Evolutionary conservation across 2,329 filamentous ascomycete species (phyloP).

Genomic region (Penicillium crustosum): DNA sequence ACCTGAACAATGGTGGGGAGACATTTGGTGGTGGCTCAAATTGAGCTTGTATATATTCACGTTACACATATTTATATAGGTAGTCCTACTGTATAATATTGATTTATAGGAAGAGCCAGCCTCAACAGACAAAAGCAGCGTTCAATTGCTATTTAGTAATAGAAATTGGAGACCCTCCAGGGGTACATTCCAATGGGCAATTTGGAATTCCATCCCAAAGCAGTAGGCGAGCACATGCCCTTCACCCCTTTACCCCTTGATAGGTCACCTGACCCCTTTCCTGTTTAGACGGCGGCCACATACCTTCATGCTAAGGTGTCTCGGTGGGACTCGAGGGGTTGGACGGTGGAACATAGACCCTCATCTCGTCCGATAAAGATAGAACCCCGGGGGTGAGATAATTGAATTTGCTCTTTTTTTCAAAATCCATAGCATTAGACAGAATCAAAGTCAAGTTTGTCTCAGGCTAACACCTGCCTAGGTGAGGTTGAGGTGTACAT

Average conservation of each 20-base stretch:
- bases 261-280: neutral
- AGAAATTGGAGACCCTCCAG: neutral
- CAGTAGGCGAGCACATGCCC: neutral
- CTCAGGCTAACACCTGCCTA: too few species aligned
- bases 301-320: neutral
- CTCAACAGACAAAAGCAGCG: neutral
- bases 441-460: accelerated
- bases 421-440: too few species aligned
- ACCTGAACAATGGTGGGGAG: constrained; percentile 26
- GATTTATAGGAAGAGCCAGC: neutral
- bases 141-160: neutral
- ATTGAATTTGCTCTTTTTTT: too few species aligned
- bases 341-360: too few species aligned
- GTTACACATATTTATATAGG: neutral
- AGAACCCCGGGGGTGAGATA: too few species aligned
- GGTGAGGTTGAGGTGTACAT: neutral
- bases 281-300: neutral
- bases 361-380: too few species aligned
- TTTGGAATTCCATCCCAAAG: neutral
- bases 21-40: constrained; percentile 13
- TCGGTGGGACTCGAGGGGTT: too few species aligned
- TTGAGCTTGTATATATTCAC: neutral
- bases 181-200: neutral
- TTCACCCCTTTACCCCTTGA: neutral
- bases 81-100: neutral